Base-by-base conservation (phyloP, 495 filamentous ascomycete species). In the Penicillium simplicissimum region DNA sequence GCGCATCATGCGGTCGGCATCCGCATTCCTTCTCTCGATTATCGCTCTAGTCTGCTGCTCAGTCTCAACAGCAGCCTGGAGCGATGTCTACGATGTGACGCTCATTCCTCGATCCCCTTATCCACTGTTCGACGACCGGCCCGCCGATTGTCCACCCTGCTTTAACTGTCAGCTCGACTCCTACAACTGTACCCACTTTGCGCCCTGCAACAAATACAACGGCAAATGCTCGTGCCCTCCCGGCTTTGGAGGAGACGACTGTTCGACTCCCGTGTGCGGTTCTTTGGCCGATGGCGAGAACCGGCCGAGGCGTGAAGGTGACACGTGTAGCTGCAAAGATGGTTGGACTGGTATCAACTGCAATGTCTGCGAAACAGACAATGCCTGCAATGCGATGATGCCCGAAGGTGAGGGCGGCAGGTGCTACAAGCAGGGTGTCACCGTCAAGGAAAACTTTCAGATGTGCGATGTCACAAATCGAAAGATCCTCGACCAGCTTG, bases 341-440 rank as follows among this genome's bases (percentile, higher is more conserved):
- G 95, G 96, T 51, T 98, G 95, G 95, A 85, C 84, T n/a, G 95
- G 95, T 62, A 93, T 98, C 76, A 98, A 98, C 81, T 98, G 95
- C 83, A 98, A 98, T 71, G 91, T 98, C 57, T 98, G 95, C 76
- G 84, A 88, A 48, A 84, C 86, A 15, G 81, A 98, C 71, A 77
- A 88, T 58, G 92, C 90, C 13, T 98, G 95, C 71, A 81, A 92
- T 74, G 84, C 89, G 8, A 76, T 98, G 75, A 95, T 94, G 85
- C 91, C 92, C 3, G 84, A 84, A 1, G 72, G 80, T n/a, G 80
- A 89, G 42, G 91, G 85, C 43, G 93, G 91, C 33, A 90, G 96
- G 23, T 98, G 95, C 79, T 96, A 96, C 67, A 90, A 89, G 64
- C 87, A 94, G 64, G 93, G 93, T 40, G 84, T 96, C 61, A 89